Conservation (phyloP, 2,329 filamentous ascomycete species). For the Alternaria infectoria region DNA sequence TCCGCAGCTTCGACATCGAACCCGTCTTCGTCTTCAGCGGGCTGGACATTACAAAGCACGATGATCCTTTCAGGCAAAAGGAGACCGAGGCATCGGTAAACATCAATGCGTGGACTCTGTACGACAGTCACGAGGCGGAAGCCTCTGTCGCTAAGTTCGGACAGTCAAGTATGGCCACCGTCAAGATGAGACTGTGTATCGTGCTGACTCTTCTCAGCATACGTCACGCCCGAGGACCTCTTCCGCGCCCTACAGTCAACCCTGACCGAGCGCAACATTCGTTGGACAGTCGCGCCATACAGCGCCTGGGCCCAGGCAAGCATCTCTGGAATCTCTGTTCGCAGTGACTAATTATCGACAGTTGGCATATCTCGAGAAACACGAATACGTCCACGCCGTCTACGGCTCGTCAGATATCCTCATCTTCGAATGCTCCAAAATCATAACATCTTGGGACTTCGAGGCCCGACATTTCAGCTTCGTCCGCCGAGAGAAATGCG, state of each 20-base stretch:
- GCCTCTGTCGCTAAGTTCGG: slow-evolving; percentile 88
- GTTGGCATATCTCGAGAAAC: slow-evolving; percentile 79
- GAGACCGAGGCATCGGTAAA: slow-evolving; percentile 72
- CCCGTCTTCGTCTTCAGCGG: slow-evolving; percentile 93
- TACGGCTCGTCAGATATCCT: slow-evolving; percentile 86
- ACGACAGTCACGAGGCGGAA: slow-evolving; percentile 79
- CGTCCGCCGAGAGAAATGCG: slow-evolving; percentile 70
- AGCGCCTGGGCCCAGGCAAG: slow-evolving; percentile 83
- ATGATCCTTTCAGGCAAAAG: slow-evolving; percentile 63
- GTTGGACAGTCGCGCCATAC: slow-evolving; percentile 85
- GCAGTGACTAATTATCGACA: slow-evolving; percentile 40
- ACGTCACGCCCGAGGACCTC: slow-evolving; percentile 68
- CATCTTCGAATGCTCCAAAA: slow-evolving; percentile 80
- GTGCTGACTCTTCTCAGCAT: slow-evolving; percentile 59
- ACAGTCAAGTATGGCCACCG: slow-evolving; percentile 66
- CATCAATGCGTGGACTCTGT: slow-evolving; percentile 83
- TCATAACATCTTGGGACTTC: slow-evolving; percentile 73
- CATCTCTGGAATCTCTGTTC: background rate
- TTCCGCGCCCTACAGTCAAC: slow-evolving; percentile 79
- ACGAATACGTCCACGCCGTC: slow-evolving; percentile 69
- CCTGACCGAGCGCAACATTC: slow-evolving; percentile 70
- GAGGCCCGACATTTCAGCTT: slow-evolving; percentile 69
- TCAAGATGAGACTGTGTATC: background rate
- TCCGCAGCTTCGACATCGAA: slow-evolving; percentile 72
- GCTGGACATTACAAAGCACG: slow-evolving; percentile 76